Percentiles rank a stretch among this genome's conserved stretches.
Evolutionary conservation across 768 basidiomycete genomes (phyloP).

Genomic region (Calvatia gigantea): DNA sequence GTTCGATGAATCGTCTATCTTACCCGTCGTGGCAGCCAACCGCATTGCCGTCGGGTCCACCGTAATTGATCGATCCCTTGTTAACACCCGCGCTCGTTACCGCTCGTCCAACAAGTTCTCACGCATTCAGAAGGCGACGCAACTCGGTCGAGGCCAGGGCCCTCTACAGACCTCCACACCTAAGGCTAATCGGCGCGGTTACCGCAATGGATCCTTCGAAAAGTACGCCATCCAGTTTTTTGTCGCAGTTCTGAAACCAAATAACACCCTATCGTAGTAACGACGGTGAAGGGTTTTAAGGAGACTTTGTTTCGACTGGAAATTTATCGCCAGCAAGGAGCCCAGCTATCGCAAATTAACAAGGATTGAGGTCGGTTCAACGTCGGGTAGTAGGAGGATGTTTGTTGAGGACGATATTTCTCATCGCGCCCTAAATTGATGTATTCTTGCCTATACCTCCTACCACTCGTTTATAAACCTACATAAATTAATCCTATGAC

Average conservation of each 20-base stretch:
- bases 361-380: neutral
- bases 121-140: neutral
- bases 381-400: too few species aligned
- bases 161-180: slow-evolving; percentile 4
- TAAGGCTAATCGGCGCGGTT: neutral
- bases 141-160: neutral
- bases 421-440: too few species aligned
- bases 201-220: neutral
- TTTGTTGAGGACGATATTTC: too few species aligned
- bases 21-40: too few species aligned
- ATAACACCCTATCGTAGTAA: too few species aligned
- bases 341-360: neutral
- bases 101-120: neutral
- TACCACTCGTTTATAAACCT: too few species aligned
- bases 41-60: neutral
- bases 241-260: too few species aligned
- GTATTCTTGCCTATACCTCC: neutral
- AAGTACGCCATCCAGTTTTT: neutral
- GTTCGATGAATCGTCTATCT: neutral
- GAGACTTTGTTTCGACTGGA: neutral
- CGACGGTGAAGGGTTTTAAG: too few species aligned
- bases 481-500: too few species aligned
- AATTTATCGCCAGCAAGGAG: neutral
- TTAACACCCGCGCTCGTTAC: slow-evolving; percentile 2
- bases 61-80: slow-evolving; percentile 6